These are phyloP conservation scores for Mucor racemosus DNA, from an alignment of 371 early-diverging fungal genomes.

Conservation along the genomic window DNA sequence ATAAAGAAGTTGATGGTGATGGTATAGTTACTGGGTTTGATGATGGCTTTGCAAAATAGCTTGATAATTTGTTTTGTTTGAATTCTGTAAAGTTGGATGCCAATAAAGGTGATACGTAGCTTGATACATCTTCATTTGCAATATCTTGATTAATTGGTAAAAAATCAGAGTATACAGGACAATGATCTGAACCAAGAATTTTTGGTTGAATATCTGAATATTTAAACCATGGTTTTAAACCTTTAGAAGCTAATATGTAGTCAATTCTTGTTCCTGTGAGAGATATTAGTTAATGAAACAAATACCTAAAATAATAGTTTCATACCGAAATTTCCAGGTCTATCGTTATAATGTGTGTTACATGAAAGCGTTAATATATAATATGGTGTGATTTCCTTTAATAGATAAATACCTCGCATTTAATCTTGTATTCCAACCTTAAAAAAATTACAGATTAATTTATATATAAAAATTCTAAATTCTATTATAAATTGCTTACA, in stretches of 20 bases:
- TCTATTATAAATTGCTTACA: constrained; percentile 28
- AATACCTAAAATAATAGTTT: not conserved
- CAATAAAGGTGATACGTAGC: constrained; percentile 56
- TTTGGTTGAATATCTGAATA: constrained; percentile 65
- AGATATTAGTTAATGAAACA: not conserved
- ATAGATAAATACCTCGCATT: constrained; percentile 62
- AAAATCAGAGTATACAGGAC: constrained; percentile 76
- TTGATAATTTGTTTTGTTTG: constrained; percentile 60
- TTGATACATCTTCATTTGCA: constrained; percentile 2
- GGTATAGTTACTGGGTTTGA: not conserved
- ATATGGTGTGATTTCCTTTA: constrained; percentile 14
- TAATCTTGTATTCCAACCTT: constrained; percentile 77
- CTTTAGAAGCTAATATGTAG: constrained; percentile 73
- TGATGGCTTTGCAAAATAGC: constrained; percentile 42
- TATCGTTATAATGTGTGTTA: constrained; percentile 13
- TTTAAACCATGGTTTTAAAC: constrained; percentile 59
- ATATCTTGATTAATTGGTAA: constrained; percentile 3
- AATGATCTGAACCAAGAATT: constrained; percentile 89
- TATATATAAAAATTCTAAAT: not conserved
- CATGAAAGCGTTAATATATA: not conserved
- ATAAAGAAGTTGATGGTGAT: too few species aligned
- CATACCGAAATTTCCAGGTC: constrained; percentile 62
- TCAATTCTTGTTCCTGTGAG: constrained; percentile 77
- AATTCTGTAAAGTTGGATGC: constrained; percentile 68
- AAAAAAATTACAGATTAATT: not conserved